Evolutionary conservation across 2,329 filamentous ascomycete species (phyloP).

Genomic region (Aspergillus novofumigatus): DNA sequence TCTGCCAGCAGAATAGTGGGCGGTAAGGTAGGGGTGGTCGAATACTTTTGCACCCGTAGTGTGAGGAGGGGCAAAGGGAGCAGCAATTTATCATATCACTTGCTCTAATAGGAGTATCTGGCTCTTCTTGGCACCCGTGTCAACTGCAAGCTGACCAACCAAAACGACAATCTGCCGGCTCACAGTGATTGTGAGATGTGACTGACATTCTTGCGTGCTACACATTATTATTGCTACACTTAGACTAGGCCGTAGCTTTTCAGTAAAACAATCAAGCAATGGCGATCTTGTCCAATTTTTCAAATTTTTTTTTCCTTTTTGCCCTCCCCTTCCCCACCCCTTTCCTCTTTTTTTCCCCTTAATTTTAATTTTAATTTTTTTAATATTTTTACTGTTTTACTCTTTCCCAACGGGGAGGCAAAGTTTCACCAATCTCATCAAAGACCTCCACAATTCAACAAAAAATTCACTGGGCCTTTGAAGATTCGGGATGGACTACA

Average conservation of each 20-base stretch:
- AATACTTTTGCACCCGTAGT: too few species aligned
- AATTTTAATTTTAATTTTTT: too few species aligned
- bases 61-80: neutral
- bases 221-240: neutral
- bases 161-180: neutral
- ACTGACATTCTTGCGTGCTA: neutral
- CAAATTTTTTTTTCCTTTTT: neutral
- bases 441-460: neutral
- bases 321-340: too few species aligned
- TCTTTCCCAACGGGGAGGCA: neutral
- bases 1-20: too few species aligned
- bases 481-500: too few species aligned
- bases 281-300: neutral
- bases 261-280: neutral
- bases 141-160: neutral
- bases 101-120: neutral
- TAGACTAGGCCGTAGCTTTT: neutral
- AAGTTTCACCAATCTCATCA: neutral
- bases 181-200: neutral
- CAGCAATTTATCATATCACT: neutral
- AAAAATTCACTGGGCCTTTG: neutral
- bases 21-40: too few species aligned
- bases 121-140: neutral
- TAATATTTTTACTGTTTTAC: too few species aligned
- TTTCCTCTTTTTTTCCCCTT: too few species aligned